phyloP scores from a whole-genome alignment of 257 asterid species.

The Nicotiana tabacum region DNA sequence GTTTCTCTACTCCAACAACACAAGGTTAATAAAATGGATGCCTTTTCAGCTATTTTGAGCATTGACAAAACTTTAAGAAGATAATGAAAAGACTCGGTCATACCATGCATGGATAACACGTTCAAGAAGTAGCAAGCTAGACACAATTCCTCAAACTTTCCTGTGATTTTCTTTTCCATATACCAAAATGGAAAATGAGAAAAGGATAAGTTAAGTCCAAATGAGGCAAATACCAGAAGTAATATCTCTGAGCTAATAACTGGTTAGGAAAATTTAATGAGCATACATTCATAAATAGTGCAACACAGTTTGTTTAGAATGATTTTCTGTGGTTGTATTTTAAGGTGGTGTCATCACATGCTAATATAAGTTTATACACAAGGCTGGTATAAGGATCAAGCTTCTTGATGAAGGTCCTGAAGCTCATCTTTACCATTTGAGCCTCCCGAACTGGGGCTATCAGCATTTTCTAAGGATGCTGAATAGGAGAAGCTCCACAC shows the following conservation, averaged over 20 bases:
- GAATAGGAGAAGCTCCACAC: slow-evolving; percentile 70
- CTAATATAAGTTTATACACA: background rate
- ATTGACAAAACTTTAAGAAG: background rate
- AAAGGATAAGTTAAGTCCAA: background rate
- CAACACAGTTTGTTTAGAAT: background rate
- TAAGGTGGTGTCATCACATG: background rate
- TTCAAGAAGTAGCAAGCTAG: background rate
- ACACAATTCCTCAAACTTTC: background rate
- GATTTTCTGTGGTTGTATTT: background rate
- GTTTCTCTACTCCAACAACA: background rate
- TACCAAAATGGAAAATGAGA: background rate
- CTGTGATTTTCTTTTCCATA: background rate
- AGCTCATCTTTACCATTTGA: slow-evolving; percentile 13
- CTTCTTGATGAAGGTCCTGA: slow-evolving; percentile 2
- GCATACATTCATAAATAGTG: background rate
- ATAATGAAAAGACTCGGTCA: background rate
- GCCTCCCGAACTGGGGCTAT: slow-evolving; percentile 16
- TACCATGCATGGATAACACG: background rate
- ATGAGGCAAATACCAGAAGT: background rate
- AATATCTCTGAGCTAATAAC: background rate
- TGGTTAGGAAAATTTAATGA: background rate
- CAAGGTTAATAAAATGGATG: background rate
- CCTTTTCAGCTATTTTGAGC: background rate
- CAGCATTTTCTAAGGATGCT: slow-evolving; percentile 28
- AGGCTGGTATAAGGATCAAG: slow-evolving; percentile 2